A percentile compares a stretch with the other conserved stretches of the same genome.
phyloP scores from a whole-genome alignment of 306 rosid genomes.

The Casuarina equisetifolia region DNA sequence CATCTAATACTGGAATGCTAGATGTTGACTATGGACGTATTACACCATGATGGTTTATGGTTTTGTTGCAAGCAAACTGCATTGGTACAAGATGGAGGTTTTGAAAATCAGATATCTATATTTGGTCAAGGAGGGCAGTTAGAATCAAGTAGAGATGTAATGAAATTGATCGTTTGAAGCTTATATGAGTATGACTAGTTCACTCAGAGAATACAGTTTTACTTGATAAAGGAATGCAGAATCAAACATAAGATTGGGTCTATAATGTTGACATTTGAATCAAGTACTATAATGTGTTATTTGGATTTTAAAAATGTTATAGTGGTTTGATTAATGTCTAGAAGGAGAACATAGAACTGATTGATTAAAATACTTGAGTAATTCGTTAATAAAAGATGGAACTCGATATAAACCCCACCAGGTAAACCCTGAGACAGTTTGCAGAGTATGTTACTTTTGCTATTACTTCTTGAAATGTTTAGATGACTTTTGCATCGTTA shows the following conservation, averaged over 20 bases:
- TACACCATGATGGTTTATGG: neutral
- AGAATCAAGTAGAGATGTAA: neutral
- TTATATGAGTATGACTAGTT: neutral
- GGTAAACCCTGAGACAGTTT: too few relatives aligned
- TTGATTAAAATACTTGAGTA: neutral
- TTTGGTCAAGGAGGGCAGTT: neutral
- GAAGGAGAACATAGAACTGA: neutral
- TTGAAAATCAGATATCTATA: neutral
- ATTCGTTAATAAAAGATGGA: neutral
- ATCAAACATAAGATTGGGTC: neutral
- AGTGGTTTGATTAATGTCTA: neutral
- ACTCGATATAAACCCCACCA: neutral
- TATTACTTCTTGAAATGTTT: too few relatives aligned
- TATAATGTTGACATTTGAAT: neutral
- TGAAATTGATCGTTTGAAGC: neutral
- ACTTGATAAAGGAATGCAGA: neutral
- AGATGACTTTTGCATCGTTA: neutral
- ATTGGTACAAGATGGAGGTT: neutral
- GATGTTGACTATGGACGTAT: neutral
- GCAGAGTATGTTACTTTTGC: too few relatives aligned
- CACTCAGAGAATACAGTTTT: neutral
- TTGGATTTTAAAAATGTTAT: neutral
- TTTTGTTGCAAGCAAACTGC: neutral
- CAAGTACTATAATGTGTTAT: neutral
- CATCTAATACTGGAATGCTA: conserved; percentile 3